Conservation (phyloP, 1,139 yeast genomes). For the Kazachstania sp. region DNA sequence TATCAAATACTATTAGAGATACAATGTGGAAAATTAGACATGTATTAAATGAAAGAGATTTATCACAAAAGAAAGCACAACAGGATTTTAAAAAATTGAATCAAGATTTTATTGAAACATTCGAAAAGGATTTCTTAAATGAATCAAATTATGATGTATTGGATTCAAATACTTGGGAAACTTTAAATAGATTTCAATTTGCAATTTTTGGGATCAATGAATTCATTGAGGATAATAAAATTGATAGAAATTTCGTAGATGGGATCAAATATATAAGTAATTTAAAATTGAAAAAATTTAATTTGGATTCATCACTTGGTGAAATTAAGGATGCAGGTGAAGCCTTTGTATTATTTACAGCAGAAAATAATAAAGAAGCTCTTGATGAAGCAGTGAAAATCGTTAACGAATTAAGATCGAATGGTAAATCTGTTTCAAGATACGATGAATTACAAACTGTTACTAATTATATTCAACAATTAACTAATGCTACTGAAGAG, state of each 20-base stretch:
- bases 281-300: constrained; percentile 50
- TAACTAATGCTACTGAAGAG: constrained; percentile 11
- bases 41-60: constrained; percentile 79
- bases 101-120: constrained; percentile 45
- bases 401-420: constrained; percentile 35
- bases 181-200: constrained; percentile 66
- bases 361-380: constrained; percentile 40
- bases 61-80: constrained; percentile 57
- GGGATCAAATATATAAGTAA: constrained; percentile 64
- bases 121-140: constrained; percentile 46
- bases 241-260: constrained; percentile 55
- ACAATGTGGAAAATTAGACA: constrained; percentile 76
- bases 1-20: constrained; percentile 40
- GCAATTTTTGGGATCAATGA: constrained; percentile 75
- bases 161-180: constrained; percentile 53
- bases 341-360: constrained; percentile 41
- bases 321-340: constrained; percentile 40
- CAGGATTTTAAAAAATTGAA: constrained; percentile 39
- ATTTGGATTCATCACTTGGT: constrained; percentile 12
- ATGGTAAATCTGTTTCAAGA: constrained; percentile 26
- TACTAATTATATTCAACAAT: constrained; percentile 24
- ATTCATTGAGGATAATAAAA: constrained; percentile 37
- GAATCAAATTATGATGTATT: constrained; percentile 45
- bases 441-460: constrained; percentile 32
- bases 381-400: constrained; percentile 46